These are phyloP conservation scores for Carex littledalei DNA, from an alignment of 176 grass and related monocot genomes.

Conservation along the genomic window DNA sequence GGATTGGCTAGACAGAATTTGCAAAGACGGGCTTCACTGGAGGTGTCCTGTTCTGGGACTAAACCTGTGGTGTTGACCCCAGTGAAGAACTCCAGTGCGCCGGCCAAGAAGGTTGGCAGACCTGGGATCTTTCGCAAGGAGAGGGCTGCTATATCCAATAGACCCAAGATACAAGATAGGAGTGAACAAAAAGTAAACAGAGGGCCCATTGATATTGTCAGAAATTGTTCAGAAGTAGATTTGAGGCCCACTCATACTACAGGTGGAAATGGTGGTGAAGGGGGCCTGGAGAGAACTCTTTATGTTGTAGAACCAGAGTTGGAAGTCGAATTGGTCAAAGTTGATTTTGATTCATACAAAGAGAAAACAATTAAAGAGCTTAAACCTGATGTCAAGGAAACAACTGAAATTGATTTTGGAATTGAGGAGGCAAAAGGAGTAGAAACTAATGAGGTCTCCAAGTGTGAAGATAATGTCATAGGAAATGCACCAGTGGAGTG, in stretches of 20 bases:
- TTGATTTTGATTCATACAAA: not conserved
- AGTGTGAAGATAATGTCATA: slow-evolving; percentile 2
- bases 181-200: not conserved
- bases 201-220: not conserved
- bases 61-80: not conserved
- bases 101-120: not conserved
- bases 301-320: slow-evolving; percentile 28
- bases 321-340: slow-evolving; percentile 14
- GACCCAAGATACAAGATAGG: slow-evolving; percentile 1
- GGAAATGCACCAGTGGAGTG: not conserved
- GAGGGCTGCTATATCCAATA: not conserved
- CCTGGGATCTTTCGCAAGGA: not conserved
- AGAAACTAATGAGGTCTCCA: slow-evolving; percentile 19
- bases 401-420: slow-evolving; percentile 27
- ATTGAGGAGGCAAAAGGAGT: slow-evolving; percentile 18
- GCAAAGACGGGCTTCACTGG: slow-evolving; percentile 14
- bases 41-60: not conserved
- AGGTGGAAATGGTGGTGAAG: slow-evolving; percentile 15
- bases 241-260: not conserved
- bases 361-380: slow-evolving; percentile 10
- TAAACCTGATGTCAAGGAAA: slow-evolving; percentile 25
- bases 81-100: slow-evolving; percentile 7
- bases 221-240: not conserved
- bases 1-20: slow-evolving; percentile 28
- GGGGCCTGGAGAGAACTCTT: slow-evolving; percentile 23